Conservation (phyloP, 148 eudicot genomes). For the Diospyros lotus region DNA sequence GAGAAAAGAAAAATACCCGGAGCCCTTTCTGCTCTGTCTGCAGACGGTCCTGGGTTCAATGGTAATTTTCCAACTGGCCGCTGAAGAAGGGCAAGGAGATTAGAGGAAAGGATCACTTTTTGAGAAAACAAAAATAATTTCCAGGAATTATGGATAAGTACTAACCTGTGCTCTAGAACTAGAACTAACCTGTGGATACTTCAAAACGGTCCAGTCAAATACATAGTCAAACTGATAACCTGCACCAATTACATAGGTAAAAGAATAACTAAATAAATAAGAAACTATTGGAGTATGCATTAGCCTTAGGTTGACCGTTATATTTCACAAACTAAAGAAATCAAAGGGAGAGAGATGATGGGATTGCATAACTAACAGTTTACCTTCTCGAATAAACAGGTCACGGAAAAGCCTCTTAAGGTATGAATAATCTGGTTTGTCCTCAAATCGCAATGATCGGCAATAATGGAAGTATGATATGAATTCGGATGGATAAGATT, state of each 20-base stretch:
- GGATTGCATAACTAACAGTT: not conserved
- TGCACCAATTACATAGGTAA: conserved; percentile 22
- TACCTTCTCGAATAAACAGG: conserved; percentile 95
- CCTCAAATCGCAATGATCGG: conserved; percentile 94
- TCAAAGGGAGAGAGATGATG: not conserved
- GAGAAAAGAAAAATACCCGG: conserved; percentile 45
- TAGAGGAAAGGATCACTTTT: conserved; percentile 5
- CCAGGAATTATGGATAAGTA: not conserved
- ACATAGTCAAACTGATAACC: conserved; percentile 98
- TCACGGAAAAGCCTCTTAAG: conserved; percentile 94
- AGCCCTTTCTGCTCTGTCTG: conserved; percentile 62
- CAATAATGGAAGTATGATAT: conserved; percentile 96
- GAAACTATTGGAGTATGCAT: not conserved
- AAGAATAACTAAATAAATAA: not conserved
- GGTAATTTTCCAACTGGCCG: conserved; percentile 64
- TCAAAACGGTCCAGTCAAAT: conserved; percentile 96
- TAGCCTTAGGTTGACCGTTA: not conserved
- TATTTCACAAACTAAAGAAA: not conserved
- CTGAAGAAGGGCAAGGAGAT: conserved; percentile 11
- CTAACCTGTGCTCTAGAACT: conserved; percentile 78
- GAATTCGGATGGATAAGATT: conserved; percentile 85
- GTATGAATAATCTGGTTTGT: conserved; percentile 97
- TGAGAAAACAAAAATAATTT: not conserved
- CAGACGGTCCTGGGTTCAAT: conserved; percentile 68
- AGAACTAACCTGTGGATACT: conserved; percentile 94